Evolutionary conservation across 495 filamentous ascomycete genomes (phyloP).

Genomic region (Viridothelium virens): DNA sequence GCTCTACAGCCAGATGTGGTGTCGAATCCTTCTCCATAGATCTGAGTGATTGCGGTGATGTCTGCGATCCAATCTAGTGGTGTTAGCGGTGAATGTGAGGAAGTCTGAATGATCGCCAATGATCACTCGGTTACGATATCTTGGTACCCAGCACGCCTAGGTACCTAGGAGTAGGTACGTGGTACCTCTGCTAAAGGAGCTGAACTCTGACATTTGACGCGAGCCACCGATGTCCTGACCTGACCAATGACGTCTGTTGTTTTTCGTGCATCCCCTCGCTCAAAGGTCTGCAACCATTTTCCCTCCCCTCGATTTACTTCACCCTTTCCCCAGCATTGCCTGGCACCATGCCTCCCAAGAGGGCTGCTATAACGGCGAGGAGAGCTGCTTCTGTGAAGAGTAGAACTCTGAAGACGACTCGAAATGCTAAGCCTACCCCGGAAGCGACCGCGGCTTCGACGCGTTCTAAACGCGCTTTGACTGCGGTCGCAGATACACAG

Average conservation of each 20-base stretch:
- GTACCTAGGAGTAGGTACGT: background rate
- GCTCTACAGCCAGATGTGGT: constrained; percentile 26
- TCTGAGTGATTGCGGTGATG: no score
- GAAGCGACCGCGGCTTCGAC: constrained; percentile 1
- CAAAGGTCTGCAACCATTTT: background rate
- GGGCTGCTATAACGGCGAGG: background rate
- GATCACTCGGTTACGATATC: background rate
- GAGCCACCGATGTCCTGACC: no score
- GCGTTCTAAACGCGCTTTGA: background rate
- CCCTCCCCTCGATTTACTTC: background rate
- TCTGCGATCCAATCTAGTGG: no score
- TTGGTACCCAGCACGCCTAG: background rate
- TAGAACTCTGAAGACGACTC: background rate
- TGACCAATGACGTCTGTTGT: no score
- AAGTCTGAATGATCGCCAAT: no score
- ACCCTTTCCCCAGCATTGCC: background rate
- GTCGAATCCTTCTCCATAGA: background rate
- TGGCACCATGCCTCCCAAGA: background rate
- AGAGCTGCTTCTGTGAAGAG: no score
- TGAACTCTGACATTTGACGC: no score
- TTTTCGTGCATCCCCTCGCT: background rate
- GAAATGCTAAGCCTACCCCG: background rate
- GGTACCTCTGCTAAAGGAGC: no score
- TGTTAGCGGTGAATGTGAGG: no score
- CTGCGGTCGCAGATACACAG: background rate